phyloP scores from a whole-genome alignment of 805 yeast genomes.

The Ogataea minuta region DNA sequence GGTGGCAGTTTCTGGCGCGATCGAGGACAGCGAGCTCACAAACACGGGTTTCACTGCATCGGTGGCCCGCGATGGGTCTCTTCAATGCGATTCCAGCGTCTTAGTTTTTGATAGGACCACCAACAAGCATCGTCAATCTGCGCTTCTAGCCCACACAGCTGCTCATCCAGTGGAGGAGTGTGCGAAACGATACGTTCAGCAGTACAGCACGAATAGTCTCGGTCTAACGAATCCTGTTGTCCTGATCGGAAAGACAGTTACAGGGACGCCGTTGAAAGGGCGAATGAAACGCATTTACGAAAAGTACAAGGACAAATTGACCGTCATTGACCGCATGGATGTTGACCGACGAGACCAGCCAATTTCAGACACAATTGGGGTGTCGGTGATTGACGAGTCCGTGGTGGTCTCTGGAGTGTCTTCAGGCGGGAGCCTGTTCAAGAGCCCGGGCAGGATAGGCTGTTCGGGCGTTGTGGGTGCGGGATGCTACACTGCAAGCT shows the following conservation, averaged over 20 bases:
- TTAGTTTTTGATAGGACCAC: slow-evolving; percentile 21
- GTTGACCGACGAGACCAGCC: slow-evolving; percentile 1
- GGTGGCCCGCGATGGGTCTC: slow-evolving; percentile 39
- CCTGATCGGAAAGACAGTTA: slow-evolving; percentile 14
- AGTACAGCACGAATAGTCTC: slow-evolving; percentile 18
- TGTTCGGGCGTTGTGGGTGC: slow-evolving; percentile 54
- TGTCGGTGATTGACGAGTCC: slow-evolving; percentile 24
- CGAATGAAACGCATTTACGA: slow-evolving; percentile 14
- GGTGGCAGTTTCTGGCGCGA: slow-evolving; percentile 3
- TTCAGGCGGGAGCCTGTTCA: slow-evolving; percentile 55
- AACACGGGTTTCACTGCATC: slow-evolving; percentile 53
- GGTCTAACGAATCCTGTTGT: slow-evolving; percentile 37
- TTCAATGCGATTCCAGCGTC: slow-evolving; percentile 45
- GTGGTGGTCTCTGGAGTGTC: slow-evolving; percentile 36
- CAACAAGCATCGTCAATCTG: slow-evolving; percentile 18
- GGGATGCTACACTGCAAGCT: slow-evolving; percentile 33
- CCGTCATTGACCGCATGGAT: neutral
- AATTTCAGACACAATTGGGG: slow-evolving; percentile 47
- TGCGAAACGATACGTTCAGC: slow-evolving; percentile 19
- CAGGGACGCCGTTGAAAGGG: slow-evolving; percentile 7
- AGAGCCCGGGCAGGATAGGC: slow-evolving; percentile 49
- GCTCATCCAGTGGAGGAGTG: slow-evolving; percentile 36
- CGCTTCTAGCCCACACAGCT: slow-evolving; percentile 16
- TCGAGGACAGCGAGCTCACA: slow-evolving; percentile 41
- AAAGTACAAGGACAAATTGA: slow-evolving; percentile 7